phyloP scores from a whole-genome alignment of 208 protist genomes.

The Naegleria lovaniensis region DNA sequence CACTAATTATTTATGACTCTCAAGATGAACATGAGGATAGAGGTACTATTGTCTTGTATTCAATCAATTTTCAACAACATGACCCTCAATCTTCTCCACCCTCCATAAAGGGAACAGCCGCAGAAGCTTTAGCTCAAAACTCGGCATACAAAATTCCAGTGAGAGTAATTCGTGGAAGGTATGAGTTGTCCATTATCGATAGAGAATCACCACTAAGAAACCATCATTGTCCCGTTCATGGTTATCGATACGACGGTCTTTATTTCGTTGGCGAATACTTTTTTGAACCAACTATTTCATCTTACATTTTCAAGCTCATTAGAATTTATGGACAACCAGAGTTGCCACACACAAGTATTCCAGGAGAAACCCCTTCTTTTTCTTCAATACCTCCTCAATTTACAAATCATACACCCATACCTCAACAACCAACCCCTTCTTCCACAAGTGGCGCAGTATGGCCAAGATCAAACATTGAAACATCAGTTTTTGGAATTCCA shows the following conservation, averaged over 20 bases:
- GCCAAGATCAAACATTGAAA: neutral
- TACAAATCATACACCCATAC: neutral
- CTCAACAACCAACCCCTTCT: neutral
- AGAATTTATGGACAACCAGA: constrained; percentile 5
- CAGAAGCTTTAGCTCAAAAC: neutral
- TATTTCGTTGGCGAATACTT: constrained; percentile 1
- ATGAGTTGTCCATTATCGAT: neutral
- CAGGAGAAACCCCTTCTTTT: neutral
- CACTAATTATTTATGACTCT: neutral
- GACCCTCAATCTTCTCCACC: neutral
- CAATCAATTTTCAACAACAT: neutral
- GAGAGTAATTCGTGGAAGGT: neutral
- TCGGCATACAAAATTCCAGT: neutral
- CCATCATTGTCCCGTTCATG: neutral
- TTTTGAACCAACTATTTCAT: neutral
- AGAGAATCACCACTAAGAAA: neutral
- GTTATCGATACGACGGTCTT: neutral
- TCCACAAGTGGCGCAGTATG: neutral
- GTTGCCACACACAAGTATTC: neutral
- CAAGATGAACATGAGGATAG: neutral
- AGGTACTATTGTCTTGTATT: neutral
- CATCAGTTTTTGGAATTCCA: neutral
- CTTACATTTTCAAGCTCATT: neutral
- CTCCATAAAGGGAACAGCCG: neutral
- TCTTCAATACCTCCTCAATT: neutral